Evolutionary conservation across 1,139 yeast species (phyloP).

Genomic region (Pichia sp.): DNA sequence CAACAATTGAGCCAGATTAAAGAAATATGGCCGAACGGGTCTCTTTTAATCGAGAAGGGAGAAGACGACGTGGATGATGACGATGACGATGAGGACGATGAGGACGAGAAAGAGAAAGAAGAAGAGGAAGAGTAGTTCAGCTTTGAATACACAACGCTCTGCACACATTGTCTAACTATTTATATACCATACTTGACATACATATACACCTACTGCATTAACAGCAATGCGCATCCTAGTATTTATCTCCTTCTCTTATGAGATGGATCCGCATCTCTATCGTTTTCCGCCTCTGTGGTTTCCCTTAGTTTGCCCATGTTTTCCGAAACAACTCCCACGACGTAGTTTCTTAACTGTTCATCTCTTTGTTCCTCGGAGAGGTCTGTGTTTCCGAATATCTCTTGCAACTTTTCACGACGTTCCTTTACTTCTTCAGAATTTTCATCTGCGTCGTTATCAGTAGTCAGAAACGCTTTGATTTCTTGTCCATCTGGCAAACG

Average conservation of each 20-base stretch:
- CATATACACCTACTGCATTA: neutral
- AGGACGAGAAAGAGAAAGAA: constrained; percentile 13
- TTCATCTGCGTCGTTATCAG: constrained; percentile 22
- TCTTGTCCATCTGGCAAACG: constrained; percentile 43
- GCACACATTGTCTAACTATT: neutral
- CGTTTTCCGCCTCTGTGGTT: constrained; percentile 3
- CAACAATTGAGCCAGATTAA: constrained; percentile 40
- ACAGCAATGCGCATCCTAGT: too few species aligned
- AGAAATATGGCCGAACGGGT: constrained; percentile 61
- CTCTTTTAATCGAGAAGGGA: constrained; percentile 46
- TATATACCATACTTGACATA: neutral
- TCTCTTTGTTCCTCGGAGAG: constrained; percentile 52
- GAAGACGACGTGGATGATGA: constrained; percentile 34
- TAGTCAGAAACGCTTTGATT: constrained; percentile 48
- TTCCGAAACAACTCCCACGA: constrained; percentile 59
- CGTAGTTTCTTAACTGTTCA: constrained; percentile 59
- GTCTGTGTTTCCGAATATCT: constrained; percentile 68
- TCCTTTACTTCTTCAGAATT: constrained; percentile 20
- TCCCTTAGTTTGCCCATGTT: constrained; percentile 31
- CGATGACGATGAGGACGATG: constrained; percentile 22
- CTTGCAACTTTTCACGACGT: constrained; percentile 61
- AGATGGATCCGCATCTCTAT: constrained; percentile 14
- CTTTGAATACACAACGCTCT: neutral
- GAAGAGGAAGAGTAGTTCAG: neutral
- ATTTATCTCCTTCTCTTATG: constrained; percentile 25